These are phyloP conservation scores for Phytopythium vexans DNA, from an alignment of 352 stramenopile species.

Conservation along the genomic window DNA sequence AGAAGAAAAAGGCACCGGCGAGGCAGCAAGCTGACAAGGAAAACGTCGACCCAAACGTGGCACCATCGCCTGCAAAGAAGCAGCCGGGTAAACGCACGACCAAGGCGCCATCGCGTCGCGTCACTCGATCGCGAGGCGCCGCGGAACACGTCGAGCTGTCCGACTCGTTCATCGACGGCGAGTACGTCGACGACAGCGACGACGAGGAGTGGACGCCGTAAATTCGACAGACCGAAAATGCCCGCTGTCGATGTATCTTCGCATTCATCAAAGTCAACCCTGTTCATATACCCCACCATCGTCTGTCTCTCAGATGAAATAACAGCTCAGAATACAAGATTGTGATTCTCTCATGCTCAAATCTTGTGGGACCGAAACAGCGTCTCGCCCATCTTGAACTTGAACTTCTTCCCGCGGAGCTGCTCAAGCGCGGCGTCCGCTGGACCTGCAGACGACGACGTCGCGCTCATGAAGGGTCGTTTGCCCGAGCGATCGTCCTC, in stretches of 20 bases:
- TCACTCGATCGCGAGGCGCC: background rate
- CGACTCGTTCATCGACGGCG: background rate
- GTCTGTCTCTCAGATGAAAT: background rate
- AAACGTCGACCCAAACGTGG: background rate
- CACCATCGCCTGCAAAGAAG: background rate
- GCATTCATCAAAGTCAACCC: background rate
- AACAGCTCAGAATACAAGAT: background rate
- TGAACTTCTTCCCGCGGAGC: conserved; percentile 83
- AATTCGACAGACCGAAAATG: no score
- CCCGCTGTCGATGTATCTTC: background rate
- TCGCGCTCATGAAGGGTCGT: conserved; percentile 17
- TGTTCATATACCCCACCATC: background rate
- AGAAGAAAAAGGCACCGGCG: no score
- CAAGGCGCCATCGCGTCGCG: background rate
- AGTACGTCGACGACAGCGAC: background rate
- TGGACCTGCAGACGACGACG: conserved; percentile 15
- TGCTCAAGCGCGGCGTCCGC: conserved; percentile 59
- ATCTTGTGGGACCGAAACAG: conserved; percentile 81
- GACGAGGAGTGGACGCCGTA: background rate
- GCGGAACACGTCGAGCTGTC: conserved; percentile 1
- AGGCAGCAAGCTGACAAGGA: background rate
- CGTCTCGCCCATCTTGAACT: conserved; percentile 82
- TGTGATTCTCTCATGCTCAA: conserved; percentile 13
- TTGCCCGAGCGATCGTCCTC: conserved; percentile 32
- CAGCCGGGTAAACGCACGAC: background rate